Evolutionary conservation across 2,329 filamentous ascomycete genomes (phyloP).

Genomic region (Fusarium musae): DNA sequence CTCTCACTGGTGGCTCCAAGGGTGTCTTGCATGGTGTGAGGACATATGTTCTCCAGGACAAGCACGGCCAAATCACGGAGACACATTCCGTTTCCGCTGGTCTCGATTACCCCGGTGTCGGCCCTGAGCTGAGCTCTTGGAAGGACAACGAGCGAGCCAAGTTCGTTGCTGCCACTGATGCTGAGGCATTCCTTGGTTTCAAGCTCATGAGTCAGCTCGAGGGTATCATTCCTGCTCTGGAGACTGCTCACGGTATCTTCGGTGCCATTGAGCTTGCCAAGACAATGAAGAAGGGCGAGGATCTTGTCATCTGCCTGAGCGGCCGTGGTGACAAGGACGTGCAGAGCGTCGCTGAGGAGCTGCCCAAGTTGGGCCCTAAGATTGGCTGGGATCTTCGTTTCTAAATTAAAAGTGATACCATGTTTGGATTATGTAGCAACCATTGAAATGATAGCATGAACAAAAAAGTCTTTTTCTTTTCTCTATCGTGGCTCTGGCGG

Average conservation of each 20-base stretch:
- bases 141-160: constrained; percentile 89
- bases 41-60: constrained; percentile 94
- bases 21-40: constrained; percentile 95
- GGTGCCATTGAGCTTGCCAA: constrained; percentile 92
- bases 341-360: constrained; percentile 94
- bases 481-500: constrained; percentile 28
- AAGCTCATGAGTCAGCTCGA: constrained; percentile 85
- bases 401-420: constrained; percentile 39
- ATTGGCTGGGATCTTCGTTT: constrained; percentile 81
- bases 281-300: constrained; percentile 87
- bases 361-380: constrained; percentile 87
- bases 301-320: constrained; percentile 93
- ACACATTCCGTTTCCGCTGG: constrained; percentile 97
- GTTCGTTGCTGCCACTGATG: constrained; percentile 92
- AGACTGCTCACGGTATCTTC: constrained; percentile 92
- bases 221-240: constrained; percentile 95
- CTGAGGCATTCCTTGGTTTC: constrained; percentile 90
- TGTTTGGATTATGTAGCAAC: constrained; percentile 21
- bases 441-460: constrained; percentile 28
- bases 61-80: constrained; percentile 91
- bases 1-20: constrained; percentile 85
- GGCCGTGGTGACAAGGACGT: constrained; percentile 98
- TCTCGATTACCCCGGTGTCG: constrained; percentile 96
- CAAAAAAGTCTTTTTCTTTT: constrained; percentile 16
- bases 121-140: constrained; percentile 91